Percentiles rank a stretch among this genome's conserved stretches.
These are phyloP conservation scores for Phascolomyces articulosus DNA, from an alignment of 371 early-diverging fungal genomes.

Conservation along the genomic window DNA sequence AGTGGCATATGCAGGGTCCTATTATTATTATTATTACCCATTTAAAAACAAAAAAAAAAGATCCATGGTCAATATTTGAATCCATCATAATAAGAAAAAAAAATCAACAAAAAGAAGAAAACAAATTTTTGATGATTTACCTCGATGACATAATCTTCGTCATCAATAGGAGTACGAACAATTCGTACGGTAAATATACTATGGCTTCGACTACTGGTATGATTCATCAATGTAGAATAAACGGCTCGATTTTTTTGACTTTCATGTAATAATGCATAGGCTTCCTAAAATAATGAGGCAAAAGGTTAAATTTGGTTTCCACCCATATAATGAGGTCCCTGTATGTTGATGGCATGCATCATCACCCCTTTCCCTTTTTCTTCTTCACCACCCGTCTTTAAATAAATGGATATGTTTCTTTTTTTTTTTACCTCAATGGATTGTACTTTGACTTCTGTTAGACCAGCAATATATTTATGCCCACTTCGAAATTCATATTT, in stretches of 20 bases:
- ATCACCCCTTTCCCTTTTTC: too few species aligned
- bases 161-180: slow-evolving; percentile 60
- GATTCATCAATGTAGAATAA: slow-evolving; percentile 65
- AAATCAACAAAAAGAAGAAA: background rate
- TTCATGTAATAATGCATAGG: slow-evolving; percentile 58
- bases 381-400: too few species aligned
- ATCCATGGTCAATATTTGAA: background rate
- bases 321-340: too few species aligned
- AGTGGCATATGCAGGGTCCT: slow-evolving; percentile 51
- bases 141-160: slow-evolving; percentile 51
- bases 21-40: too few species aligned
- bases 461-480: slow-evolving; percentile 58
- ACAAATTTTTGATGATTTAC: slow-evolving; percentile 19
- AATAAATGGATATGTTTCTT: too few species aligned
- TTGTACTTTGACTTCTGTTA: slow-evolving; percentile 64
- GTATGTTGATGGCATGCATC: too few species aligned
- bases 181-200: slow-evolving; percentile 74
- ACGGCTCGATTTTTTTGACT: slow-evolving; percentile 68
- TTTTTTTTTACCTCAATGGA: slow-evolving; percentile 48
- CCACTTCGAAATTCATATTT: slow-evolving; percentile 61
- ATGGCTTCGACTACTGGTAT: slow-evolving; percentile 70
- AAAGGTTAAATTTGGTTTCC: too few species aligned
- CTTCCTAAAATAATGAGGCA: slow-evolving; percentile 39
- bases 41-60: too few species aligned
- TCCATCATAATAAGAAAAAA: background rate